These are phyloP conservation scores for Colletotrichum lentis DNA, from an alignment of 2,329 filamentous ascomycete genomes.

Conservation along the genomic window DNA sequence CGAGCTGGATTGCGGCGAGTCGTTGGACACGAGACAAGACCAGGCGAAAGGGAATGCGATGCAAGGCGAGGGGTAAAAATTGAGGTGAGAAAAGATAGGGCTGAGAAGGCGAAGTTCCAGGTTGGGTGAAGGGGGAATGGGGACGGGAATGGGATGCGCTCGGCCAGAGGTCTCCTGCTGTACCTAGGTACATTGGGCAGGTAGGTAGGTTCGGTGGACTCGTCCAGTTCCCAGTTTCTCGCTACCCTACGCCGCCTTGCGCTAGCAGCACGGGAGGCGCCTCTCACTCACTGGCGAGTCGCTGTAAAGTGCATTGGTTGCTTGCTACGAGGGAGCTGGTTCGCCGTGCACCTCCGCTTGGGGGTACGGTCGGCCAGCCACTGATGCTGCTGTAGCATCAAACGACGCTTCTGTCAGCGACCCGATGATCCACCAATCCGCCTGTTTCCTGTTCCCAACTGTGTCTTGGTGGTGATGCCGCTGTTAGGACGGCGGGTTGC, in stretches of 20 bases:
- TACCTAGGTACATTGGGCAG: too few species aligned
- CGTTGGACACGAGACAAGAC: constrained; percentile 35
- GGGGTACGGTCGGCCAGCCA: constrained; percentile 18
- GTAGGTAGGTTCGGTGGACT: neutral
- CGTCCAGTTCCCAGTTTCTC: constrained; percentile 17
- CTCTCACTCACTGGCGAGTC: neutral
- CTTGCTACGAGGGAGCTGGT: constrained; percentile 7
- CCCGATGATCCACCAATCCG: neutral
- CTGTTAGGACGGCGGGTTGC: constrained; percentile 10
- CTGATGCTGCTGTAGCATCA: constrained; percentile 13
- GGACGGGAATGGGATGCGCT: constrained; percentile 35
- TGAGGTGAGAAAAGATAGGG: constrained; percentile 42
- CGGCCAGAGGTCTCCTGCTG: constrained; percentile 35
- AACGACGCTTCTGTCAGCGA: neutral
- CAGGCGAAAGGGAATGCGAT: constrained; percentile 28
- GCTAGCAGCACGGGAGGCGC: constrained; percentile 7
- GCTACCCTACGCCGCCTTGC: constrained; percentile 16
- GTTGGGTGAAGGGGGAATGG: constrained; percentile 37
- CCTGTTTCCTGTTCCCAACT: neutral
- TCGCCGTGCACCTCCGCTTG: constrained; percentile 9
- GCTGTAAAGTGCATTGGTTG: constrained; percentile 6
- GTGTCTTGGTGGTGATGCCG: constrained; percentile 14
- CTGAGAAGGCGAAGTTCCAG: constrained; percentile 40
- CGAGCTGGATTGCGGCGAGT: constrained; percentile 31
- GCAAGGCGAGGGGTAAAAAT: constrained; percentile 38